Conservation (phyloP, 78 protist genomes). For the Tieghemostelium lacteum region DNA sequence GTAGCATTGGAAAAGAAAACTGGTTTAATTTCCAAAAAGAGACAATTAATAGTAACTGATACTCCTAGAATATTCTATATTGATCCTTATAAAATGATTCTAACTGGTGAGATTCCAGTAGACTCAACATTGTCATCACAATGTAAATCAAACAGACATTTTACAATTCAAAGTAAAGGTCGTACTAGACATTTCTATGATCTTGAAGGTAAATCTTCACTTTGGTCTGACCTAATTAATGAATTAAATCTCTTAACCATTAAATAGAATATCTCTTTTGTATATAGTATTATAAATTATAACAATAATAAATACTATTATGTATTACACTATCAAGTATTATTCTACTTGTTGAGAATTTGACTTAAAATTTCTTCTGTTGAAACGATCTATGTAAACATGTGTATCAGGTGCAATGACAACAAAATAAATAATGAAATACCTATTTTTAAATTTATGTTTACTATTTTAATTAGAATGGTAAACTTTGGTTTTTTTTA, state of each 20-base stretch:
- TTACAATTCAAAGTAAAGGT: slow-evolving; percentile 34
- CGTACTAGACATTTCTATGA: slow-evolving; percentile 58
- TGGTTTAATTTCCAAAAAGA: slow-evolving; percentile 67
- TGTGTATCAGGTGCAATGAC: no score
- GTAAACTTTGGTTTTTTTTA: no score
- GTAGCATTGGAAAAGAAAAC: slow-evolving; percentile 62
- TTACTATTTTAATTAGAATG: no score
- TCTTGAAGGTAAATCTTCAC: slow-evolving; percentile 1
- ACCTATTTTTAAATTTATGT: no score
- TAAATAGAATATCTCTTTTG: not conserved
- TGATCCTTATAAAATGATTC: slow-evolving; percentile 49
- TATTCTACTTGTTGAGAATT: no score
- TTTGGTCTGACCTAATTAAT: slow-evolving; percentile 54
- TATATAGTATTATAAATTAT: no score
- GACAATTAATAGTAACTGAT: slow-evolving; percentile 83
- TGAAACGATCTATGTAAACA: no score
- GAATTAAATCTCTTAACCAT: slow-evolving; percentile 18
- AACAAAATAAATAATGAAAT: no score
- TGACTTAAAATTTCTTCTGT: no score
- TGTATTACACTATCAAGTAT: no score
- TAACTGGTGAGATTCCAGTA: slow-evolving; percentile 50
- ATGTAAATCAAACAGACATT: slow-evolving; percentile 40
- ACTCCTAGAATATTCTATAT: slow-evolving; percentile 85
- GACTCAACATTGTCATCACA: slow-evolving; percentile 34
- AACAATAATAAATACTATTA: no score